Evolutionary conservation across 306 rosid species (phyloP), one percentile per base, ranked within the genome.

Genomic region (Delonix regia): DNA sequence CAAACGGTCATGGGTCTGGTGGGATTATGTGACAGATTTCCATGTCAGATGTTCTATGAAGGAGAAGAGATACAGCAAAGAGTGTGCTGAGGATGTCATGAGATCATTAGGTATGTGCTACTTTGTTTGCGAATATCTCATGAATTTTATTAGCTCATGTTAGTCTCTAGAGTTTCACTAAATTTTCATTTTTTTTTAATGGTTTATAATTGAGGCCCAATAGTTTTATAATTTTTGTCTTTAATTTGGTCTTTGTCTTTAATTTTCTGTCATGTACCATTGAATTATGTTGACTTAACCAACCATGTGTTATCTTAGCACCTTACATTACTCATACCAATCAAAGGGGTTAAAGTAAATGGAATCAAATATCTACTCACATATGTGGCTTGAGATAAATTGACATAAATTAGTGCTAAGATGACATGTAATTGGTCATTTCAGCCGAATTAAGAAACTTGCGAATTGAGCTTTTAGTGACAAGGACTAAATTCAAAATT

Each of bases 1-100:
- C 71, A 84, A 83, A 41, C 89, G 96, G 24, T 86, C 99, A 9
- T 95, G 99, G 99, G 91, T 91, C n/a, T 95, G 99, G 99, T 95
- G 99, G 99, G 99, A 95, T 78, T 95, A 88, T 36, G 99, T 91
- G 38, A 91, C 98, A 22, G 99, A 95, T 87, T 95, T 95, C 75
- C 98, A 95, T 81, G 64, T 95, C 80, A 86, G 99, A 70, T 95
- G 99, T 77, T 95, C 99, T 73, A 91, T 95, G 99, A 95, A 93
- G 85, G 88, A 95, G 86, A 93, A 95, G 76, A 90, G 74, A 77
- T 95, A 95, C 48, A 89, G 84, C 88, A 95, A 91, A 80, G 87
- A 91, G 33, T 95, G 99, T 63, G 97, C 99, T 34, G 96, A 93
- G 75, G 85, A 83, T 71, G 97, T 93, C 73, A 78, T 95, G 86